These are phyloP conservation scores for Pleurotus sapidus DNA, from an alignment of 768 basidiomycete species.

Conservation along the genomic window DNA sequence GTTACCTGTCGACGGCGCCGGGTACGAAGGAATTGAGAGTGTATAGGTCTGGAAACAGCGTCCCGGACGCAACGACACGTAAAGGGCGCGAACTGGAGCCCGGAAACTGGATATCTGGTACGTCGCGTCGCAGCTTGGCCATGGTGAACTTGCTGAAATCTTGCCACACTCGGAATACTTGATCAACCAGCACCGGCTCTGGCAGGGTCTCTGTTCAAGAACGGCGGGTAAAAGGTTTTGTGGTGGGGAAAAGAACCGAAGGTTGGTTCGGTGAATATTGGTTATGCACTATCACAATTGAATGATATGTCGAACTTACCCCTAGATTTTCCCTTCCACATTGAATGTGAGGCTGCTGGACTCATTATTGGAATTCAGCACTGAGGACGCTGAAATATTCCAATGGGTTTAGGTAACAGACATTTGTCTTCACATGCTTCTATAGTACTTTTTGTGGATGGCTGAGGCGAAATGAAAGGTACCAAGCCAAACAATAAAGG, in stretches of 20 bases:
- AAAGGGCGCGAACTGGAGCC: constrained; percentile 35
- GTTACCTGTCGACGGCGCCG: constrained; percentile 54
- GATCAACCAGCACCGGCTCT: constrained; percentile 3
- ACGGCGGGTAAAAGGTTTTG: not conserved
- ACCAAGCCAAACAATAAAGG: not conserved
- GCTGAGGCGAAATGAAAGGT: not conserved
- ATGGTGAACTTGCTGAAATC: constrained; percentile 21
- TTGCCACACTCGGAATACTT: constrained; percentile 2
- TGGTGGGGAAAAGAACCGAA: not conserved
- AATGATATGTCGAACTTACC: not conserved
- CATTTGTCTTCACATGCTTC: constrained; percentile 2
- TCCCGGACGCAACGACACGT: constrained; percentile 76
- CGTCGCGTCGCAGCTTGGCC: constrained; percentile 41
- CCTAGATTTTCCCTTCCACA: constrained; percentile 7
- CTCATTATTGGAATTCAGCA: no score
- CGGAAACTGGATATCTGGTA: constrained; percentile 11
- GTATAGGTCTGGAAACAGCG: constrained; percentile 77
- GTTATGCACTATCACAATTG: not conserved
- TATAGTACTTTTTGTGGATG: not conserved
- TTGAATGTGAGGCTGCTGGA: not conserved
- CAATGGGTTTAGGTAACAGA: no score
- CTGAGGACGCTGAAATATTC: no score
- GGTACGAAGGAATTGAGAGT: constrained; percentile 58
- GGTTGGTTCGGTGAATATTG: not conserved
- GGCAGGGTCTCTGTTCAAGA: not conserved